These are phyloP conservation scores for Tolypocladium tropicale DNA, from an alignment of 2,329 filamentous ascomycete species.

Conservation along the genomic window DNA sequence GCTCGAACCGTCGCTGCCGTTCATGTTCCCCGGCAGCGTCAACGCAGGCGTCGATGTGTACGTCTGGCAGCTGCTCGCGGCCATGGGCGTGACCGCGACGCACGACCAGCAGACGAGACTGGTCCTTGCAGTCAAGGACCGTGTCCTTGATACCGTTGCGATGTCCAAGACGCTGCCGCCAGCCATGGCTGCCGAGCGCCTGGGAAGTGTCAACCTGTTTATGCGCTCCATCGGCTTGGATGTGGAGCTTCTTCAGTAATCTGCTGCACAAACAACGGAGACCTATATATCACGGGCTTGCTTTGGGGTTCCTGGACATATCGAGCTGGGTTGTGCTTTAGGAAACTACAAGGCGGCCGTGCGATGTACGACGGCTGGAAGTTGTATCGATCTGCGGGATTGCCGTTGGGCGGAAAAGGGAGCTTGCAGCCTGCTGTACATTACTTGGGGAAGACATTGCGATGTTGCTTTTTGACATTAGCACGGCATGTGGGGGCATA, in stretches of 20 bases:
- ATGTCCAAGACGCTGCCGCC: conserved; percentile 82
- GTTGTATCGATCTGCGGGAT: neutral
- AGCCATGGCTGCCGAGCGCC: conserved; percentile 72
- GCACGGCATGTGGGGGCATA: neutral
- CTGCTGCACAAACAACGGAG: neutral
- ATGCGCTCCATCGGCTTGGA: conserved; percentile 99
- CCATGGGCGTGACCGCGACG: conserved; percentile 85
- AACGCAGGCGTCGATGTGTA: conserved; percentile 89
- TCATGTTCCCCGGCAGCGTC: conserved; percentile 86
- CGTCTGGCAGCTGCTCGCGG: conserved; percentile 95
- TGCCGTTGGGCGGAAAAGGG: neutral
- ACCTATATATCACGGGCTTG: neutral
- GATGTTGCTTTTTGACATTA: neutral
- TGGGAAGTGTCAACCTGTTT: conserved; percentile 93
- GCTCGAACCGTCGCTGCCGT: conserved; percentile 71
- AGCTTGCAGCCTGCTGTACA: neutral
- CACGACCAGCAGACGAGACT: conserved; percentile 92
- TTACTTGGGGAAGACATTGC: neutral
- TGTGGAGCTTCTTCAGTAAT: conserved; percentile 58
- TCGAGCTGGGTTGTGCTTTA: conserved; percentile 4
- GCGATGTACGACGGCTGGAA: neutral
- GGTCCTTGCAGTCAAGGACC: conserved; percentile 92
- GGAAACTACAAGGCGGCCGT: neutral
- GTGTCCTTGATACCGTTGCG: conserved; percentile 88
- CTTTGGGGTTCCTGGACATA: neutral